A percentile compares a stretch with the other conserved stretches of the same genome.
Evolutionary conservation across 1,284 basidiomycete genomes (phyloP).

Genomic region (Marasmius fiardii): DNA sequence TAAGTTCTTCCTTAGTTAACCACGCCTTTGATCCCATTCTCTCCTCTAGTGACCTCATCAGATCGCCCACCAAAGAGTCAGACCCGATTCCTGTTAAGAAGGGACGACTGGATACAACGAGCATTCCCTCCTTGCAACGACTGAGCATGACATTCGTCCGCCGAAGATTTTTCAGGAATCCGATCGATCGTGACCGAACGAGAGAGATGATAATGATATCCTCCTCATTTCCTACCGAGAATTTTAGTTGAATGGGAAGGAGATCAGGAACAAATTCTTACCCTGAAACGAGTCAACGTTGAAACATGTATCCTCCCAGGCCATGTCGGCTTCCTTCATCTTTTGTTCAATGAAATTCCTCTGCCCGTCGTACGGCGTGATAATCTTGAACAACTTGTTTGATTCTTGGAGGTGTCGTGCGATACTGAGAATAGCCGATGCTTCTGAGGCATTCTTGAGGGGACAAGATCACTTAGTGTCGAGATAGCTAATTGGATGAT

Average conservation of each 20-base stretch:
- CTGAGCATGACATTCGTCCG: constrained; percentile 70
- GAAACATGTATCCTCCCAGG: constrained; percentile 60
- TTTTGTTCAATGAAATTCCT: constrained; percentile 44
- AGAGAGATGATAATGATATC: constrained; percentile 60
- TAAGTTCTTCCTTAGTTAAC: constrained; percentile 37
- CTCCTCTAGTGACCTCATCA: constrained; percentile 37
- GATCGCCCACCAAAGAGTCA: constrained; percentile 46
- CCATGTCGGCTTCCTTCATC: constrained; percentile 41
- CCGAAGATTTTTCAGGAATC: constrained; percentile 54
- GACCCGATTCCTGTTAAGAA: constrained; percentile 50
- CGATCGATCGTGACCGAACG: constrained; percentile 54
- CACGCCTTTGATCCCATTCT: constrained; percentile 34
- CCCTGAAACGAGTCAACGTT: constrained; percentile 50
- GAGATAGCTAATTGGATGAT: background rate
- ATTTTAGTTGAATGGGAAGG: constrained; percentile 1
- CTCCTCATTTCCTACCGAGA: constrained; percentile 52
- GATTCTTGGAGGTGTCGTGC: constrained; percentile 42
- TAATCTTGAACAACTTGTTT: constrained; percentile 48
- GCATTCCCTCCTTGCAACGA: constrained; percentile 67
- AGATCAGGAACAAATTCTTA: constrained; percentile 44
- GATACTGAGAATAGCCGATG: constrained; percentile 41
- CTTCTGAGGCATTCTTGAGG: constrained; percentile 49
- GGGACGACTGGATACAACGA: constrained; percentile 52
- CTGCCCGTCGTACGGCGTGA: constrained; percentile 72
- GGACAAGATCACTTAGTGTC: background rate